Evolutionary conservation across 768 basidiomycete genomes (phyloP).

Genomic region (Pseudohyphozyma bogoriensis): DNA sequence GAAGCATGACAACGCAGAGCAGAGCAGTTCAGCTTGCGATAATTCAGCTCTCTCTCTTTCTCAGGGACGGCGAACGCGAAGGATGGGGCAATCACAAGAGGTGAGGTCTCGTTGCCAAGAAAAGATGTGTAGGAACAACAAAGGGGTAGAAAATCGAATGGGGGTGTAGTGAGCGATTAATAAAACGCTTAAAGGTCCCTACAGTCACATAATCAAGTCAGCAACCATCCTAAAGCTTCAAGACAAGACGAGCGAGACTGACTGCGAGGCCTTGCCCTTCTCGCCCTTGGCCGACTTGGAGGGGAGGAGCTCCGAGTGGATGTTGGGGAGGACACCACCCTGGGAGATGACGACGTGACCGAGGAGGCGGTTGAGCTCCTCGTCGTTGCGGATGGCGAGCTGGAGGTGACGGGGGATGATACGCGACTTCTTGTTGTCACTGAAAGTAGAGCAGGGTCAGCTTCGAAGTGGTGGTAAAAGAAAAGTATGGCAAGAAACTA

Average conservation of each 20-base stretch:
- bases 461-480: background rate
- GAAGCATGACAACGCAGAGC: too few species aligned
- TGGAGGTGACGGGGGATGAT: conserved; percentile 88
- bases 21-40: too few species aligned
- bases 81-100: too few species aligned
- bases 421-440: conserved; percentile 49
- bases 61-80: too few species aligned
- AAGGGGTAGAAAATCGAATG: too few species aligned
- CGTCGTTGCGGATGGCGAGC: conserved; percentile 61
- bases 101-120: too few species aligned
- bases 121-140: too few species aligned
- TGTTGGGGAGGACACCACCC: conserved; percentile 77
- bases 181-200: too few species aligned
- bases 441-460: background rate
- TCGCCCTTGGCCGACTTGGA: conserved; percentile 45
- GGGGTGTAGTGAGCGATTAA: too few species aligned
- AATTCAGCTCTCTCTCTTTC: too few species aligned
- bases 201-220: too few species aligned
- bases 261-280: conserved; percentile 2
- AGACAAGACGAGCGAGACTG: background rate
- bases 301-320: conserved; percentile 55
- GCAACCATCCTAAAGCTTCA: too few species aligned
- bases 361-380: conserved; percentile 56
- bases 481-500: conserved; percentile 35
- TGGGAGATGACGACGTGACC: conserved; percentile 81